These are phyloP conservation scores for Exophiala calicioides DNA, from an alignment of 2,329 filamentous ascomycete species.

Conservation along the genomic window DNA sequence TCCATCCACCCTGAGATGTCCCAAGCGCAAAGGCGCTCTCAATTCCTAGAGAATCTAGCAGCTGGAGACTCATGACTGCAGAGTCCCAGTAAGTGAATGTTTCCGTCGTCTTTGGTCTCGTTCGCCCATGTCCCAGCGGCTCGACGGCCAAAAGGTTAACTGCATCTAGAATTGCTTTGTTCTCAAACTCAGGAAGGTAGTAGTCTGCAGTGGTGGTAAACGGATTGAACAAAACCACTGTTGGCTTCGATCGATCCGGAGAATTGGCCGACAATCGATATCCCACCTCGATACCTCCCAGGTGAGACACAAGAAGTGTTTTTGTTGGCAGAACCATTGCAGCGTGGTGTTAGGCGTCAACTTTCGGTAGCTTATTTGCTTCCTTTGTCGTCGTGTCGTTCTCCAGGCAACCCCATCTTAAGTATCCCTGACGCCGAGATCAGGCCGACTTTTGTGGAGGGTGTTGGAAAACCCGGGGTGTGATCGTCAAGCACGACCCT, in stretches of 20 bases:
- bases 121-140: slow-evolving; percentile 55
- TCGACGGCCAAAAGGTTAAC: slow-evolving; percentile 57
- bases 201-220: slow-evolving; percentile 52
- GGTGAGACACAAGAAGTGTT: slow-evolving; percentile 7
- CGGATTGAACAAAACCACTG: slow-evolving; percentile 53
- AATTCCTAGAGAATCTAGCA: slow-evolving; percentile 31
- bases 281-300: slow-evolving; percentile 10
- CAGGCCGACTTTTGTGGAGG: too few relatives aligned
- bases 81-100: slow-evolving; percentile 59
- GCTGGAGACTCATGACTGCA: slow-evolving; percentile 47
- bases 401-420: too few relatives aligned
- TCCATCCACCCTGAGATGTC: slow-evolving; percentile 57
- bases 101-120: slow-evolving; percentile 40
- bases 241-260: slow-evolving; percentile 44
- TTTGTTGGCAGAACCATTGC: slow-evolving; percentile 6
- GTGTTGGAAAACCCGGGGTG: too few relatives aligned
- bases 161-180: slow-evolving; percentile 36
- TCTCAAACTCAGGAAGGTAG: slow-evolving; percentile 43
- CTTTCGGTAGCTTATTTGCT: too few relatives aligned
- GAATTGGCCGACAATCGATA: slow-evolving; percentile 1
- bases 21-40: slow-evolving; percentile 42
- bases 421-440: too few relatives aligned
- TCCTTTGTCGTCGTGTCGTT: too few relatives aligned
- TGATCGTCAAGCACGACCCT: too few relatives aligned
- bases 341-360: too few relatives aligned